Percentiles rank a stretch among this genome's conserved stretches.
Evolutionary conservation across 257 asterid genomes (phyloP).

Genomic region (Coffea eugenioides): DNA sequence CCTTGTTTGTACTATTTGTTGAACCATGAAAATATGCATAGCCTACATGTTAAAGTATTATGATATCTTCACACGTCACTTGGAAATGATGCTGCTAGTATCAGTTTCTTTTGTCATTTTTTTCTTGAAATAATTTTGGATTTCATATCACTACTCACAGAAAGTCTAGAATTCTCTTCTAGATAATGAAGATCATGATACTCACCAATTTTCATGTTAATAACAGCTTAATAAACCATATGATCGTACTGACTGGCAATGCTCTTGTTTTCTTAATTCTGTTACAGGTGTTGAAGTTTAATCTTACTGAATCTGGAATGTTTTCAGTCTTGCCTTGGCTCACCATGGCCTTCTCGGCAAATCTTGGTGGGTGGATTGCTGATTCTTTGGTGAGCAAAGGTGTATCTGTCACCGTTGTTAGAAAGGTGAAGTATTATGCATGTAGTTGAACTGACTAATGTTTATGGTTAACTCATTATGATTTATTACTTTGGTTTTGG

Average conservation of each 20-base stretch:
- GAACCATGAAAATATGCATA: too few species aligned
- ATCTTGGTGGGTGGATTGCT: slow-evolving; percentile 92
- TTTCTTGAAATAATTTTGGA: background rate
- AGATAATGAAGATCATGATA: background rate
- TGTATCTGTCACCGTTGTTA: slow-evolving; percentile 66
- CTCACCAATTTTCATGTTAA: background rate
- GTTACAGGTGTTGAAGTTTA: slow-evolving; percentile 78
- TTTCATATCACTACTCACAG: background rate
- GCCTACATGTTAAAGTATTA: background rate
- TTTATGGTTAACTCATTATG: background rate
- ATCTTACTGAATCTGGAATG: slow-evolving; percentile 77
- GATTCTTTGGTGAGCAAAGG: slow-evolving; percentile 86
- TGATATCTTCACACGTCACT: background rate
- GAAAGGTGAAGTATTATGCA: slow-evolving; percentile 50
- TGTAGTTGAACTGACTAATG: background rate
- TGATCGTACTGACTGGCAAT: slow-evolving; percentile 1
- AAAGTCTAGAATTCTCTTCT: background rate
- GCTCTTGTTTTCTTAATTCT: slow-evolving; percentile 17
- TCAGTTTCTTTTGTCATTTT: background rate
- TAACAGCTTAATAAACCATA: background rate
- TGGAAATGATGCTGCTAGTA: background rate
- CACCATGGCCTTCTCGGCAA: slow-evolving; percentile 85
- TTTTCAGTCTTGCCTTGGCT: slow-evolving; percentile 85
- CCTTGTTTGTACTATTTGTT: background rate
- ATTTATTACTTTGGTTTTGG: background rate